Conservation (phyloP, 352 stramenopile species). For the Phytophthora sojae region DNA sequence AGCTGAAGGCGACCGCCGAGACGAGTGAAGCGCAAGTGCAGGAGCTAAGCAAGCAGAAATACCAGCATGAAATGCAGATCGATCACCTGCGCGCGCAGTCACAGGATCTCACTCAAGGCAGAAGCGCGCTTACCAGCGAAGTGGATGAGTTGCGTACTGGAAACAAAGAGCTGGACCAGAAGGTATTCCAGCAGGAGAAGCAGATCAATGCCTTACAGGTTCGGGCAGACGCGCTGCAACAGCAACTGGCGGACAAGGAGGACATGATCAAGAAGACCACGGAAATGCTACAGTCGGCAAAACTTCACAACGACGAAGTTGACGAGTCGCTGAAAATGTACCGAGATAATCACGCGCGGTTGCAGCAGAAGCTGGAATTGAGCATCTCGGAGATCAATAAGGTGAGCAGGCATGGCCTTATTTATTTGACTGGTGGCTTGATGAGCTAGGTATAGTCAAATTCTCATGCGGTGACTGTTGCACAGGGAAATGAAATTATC, state of each 20-base stretch:
- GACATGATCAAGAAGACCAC: slow-evolving; percentile 78
- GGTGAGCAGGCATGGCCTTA: slow-evolving; percentile 37
- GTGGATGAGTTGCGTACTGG: slow-evolving; percentile 63
- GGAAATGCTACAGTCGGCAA: slow-evolving; percentile 69
- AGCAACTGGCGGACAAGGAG: slow-evolving; percentile 85
- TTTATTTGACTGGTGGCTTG: neutral
- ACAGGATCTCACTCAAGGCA: slow-evolving; percentile 62
- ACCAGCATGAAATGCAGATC: slow-evolving; percentile 82
- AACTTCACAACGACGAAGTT: slow-evolving; percentile 81
- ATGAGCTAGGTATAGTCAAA: neutral
- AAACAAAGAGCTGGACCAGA: slow-evolving; percentile 87
- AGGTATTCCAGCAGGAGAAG: slow-evolving; percentile 86
- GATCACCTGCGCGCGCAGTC: slow-evolving; percentile 72
- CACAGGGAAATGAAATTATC: slow-evolving; percentile 90
- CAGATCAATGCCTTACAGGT: slow-evolving; percentile 82
- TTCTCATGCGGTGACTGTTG: neutral
- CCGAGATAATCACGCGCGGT: slow-evolving; percentile 79
- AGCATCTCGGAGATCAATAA: slow-evolving; percentile 94
- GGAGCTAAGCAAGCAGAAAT: slow-evolving; percentile 73
- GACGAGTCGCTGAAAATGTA: slow-evolving; percentile 91
- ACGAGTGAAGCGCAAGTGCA: slow-evolving; percentile 63
- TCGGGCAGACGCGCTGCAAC: slow-evolving; percentile 66
- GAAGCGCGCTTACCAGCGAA: slow-evolving; percentile 49
- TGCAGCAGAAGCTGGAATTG: slow-evolving; percentile 90
- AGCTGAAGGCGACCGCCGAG: slow-evolving; percentile 52